Evolutionary conservation across 148 eudicot genomes (phyloP).

Genomic region (Talinum fruticosum): DNA sequence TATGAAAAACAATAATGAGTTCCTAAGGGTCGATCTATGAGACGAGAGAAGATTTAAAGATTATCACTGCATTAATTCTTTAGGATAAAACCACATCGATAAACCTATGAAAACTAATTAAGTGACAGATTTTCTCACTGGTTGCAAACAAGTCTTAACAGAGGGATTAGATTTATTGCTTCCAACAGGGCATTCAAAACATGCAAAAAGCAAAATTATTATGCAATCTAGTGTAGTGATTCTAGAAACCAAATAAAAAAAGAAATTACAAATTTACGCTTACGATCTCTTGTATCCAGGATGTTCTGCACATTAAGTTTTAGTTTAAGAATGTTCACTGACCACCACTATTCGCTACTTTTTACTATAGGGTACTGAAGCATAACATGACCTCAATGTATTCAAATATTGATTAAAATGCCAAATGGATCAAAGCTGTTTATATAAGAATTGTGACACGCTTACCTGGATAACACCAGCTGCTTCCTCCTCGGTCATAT

Average conservation of each 20-base stretch:
- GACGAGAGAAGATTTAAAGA: not conserved
- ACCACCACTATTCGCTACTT: not conserved
- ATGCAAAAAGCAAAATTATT: not conserved
- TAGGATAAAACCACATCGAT: not conserved
- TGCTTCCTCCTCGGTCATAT: slow-evolving; percentile 85
- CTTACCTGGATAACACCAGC: slow-evolving; percentile 71
- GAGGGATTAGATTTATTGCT: too few species aligned
- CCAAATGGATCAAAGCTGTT: not conserved
- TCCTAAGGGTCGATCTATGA: not conserved
- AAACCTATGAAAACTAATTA: too few species aligned
- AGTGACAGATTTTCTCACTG: too few species aligned
- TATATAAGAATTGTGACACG: not conserved
- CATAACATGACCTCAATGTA: not conserved
- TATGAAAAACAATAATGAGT: not conserved
- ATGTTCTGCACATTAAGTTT: not conserved
- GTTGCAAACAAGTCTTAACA: too few species aligned
- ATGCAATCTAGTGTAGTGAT: too few species aligned
- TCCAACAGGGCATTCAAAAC: not conserved
- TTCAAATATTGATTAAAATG: not conserved
- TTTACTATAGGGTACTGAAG: not conserved
- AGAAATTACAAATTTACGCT: not conserved
- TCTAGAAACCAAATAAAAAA: not conserved
- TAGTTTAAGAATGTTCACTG: not conserved
- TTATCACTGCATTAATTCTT: not conserved
- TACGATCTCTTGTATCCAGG: not conserved